Evolutionary conservation across 2,329 filamentous ascomycete genomes (phyloP).

Genomic region (Blastomyces gilchristii): DNA sequence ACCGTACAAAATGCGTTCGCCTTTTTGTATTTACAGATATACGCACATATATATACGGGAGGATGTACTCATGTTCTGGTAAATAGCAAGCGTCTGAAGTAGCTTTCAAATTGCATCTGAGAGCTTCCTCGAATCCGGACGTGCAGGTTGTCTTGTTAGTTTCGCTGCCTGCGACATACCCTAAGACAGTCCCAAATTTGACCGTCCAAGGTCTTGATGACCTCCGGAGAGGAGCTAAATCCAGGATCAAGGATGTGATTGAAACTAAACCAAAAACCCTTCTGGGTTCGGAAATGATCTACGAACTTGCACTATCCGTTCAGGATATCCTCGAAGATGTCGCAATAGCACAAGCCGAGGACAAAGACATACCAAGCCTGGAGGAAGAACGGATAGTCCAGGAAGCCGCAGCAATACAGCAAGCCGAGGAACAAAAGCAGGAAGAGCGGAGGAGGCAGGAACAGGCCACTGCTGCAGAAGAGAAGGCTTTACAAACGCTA

Average conservation of each 20-base stretch:
- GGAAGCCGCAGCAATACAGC: conserved; percentile 52
- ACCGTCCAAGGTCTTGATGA: conserved; percentile 54
- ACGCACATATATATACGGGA: conserved; percentile 1
- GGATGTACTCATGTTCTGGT: conserved; percentile 12
- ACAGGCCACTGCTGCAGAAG: conserved; percentile 32
- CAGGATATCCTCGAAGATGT: conserved; percentile 73
- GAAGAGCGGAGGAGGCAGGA: conserved; percentile 40
- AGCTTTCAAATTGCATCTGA: conserved; percentile 69
- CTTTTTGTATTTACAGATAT: conserved; percentile 4
- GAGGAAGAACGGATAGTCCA: conserved; percentile 81
- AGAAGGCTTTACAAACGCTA: conserved; percentile 30
- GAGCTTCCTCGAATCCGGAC: conserved; percentile 61
- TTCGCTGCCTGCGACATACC: conserved; percentile 80
- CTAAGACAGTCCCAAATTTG: conserved; percentile 67
- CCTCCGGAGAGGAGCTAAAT: conserved; percentile 59
- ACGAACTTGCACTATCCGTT: conserved; percentile 50
- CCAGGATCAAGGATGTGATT: conserved; percentile 60
- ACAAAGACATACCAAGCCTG: conserved; percentile 68
- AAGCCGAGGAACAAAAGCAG: conserved; percentile 40
- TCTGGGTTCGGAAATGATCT: conserved; percentile 55
- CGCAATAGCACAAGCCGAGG: conserved; percentile 63
- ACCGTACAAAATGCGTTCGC: conserved; percentile 18
- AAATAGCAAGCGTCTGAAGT: conserved; percentile 63
- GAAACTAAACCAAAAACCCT: conserved; percentile 57
- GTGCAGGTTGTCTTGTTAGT: conserved; percentile 63